Percentiles rank a stretch among this genome's conserved stretches.
Conservation (phyloP, 345 rosid genomes). For the Rhodomyrtus tomentosa region DNA sequence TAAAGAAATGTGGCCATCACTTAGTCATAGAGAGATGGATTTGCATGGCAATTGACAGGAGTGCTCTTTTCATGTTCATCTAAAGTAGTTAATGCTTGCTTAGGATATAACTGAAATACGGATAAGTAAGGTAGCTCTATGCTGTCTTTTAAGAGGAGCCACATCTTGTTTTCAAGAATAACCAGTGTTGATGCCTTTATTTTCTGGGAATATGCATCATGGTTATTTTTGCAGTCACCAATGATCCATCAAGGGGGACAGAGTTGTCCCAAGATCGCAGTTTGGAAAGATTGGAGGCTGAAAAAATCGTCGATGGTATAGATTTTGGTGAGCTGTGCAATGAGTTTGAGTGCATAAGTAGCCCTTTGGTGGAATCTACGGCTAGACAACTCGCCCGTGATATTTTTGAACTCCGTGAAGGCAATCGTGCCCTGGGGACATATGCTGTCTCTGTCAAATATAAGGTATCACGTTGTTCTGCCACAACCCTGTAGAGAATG, state of each 20-base stretch:
- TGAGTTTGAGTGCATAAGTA: constrained; percentile 85
- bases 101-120: background rate
- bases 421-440: constrained; percentile 65
- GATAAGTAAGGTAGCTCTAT: background rate
- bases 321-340: constrained; percentile 85
- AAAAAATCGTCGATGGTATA: constrained; percentile 60
- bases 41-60: background rate
- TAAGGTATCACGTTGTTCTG: constrained; percentile 33
- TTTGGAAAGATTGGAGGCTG: constrained; percentile 39
- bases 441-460: constrained; percentile 63
- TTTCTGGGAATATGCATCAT: background rate
- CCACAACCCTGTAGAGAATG: background rate
- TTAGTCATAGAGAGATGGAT: background rate
- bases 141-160: background rate
- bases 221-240: constrained; percentile 22
- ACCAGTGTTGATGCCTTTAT: background rate
- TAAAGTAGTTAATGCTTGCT: background rate
- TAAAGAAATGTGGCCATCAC: background rate
- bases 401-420: constrained; percentile 65
- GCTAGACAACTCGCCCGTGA: constrained; percentile 80
- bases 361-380: constrained; percentile 82
- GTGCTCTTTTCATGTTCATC: background rate
- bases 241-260: constrained; percentile 11
- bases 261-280: constrained; percentile 14
- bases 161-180: background rate